These are phyloP conservation scores for Aspergillus ustus DNA, from an alignment of 2,329 filamentous ascomycete genomes.

Conservation along the genomic window DNA sequence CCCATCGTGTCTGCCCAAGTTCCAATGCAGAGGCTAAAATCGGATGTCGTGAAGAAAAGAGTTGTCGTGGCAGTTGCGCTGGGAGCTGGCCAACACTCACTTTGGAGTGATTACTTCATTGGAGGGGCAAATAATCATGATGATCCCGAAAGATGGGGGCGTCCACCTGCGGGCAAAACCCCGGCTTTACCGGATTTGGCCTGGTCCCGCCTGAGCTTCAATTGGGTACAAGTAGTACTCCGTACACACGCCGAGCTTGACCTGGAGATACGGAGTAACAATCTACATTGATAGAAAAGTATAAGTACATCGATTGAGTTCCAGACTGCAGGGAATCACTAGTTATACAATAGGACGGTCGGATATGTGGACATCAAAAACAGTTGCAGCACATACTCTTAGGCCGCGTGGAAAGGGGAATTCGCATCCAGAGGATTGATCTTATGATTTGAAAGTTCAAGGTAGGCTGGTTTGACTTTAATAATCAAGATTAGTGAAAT, in stretches of 20 bases:
- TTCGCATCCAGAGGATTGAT: neutral
- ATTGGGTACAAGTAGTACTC: neutral
- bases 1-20: constrained; percentile 38
- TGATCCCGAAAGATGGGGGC: neutral
- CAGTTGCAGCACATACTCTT: neutral
- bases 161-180: neutral
- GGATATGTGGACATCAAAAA: neutral
- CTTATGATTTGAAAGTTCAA: neutral
- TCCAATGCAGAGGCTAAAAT: neutral
- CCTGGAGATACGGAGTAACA: neutral
- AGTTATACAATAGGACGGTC: neutral
- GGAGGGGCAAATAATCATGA: neutral
- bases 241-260: neutral
- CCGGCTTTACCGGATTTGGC: neutral
- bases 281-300: neutral
- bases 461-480: neutral
- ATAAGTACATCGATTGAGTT: neutral
- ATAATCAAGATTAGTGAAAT: neutral
- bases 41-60: neutral
- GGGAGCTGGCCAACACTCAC: neutral
- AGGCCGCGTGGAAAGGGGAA: neutral
- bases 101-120: neutral
- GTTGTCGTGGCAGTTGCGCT: neutral
- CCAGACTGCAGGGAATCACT: neutral
- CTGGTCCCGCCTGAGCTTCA: neutral